phyloP scores from a whole-genome alignment of 116 monocot genomes.

The Zostera marina region DNA sequence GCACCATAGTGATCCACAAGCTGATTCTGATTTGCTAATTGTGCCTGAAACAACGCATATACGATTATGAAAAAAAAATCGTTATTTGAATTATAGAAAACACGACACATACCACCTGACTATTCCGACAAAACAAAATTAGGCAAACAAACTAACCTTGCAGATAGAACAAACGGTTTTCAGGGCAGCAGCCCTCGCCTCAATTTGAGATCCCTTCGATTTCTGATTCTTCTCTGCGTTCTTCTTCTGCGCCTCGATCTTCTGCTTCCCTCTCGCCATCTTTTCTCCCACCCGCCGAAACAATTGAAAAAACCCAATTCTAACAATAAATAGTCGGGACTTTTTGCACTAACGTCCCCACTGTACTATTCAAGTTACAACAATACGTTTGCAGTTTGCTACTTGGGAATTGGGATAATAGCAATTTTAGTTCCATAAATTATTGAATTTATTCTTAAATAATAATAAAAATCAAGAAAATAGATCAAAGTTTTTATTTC shows the following conservation, averaged over 20 bases:
- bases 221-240: slow-evolving; percentile 72
- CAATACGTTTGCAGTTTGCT: too few relatives aligned
- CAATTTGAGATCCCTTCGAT: slow-evolving; percentile 63
- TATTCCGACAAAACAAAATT: neutral
- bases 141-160: slow-evolving; percentile 21
- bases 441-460: too few relatives aligned
- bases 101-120: neutral
- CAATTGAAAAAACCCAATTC: too few relatives aligned
- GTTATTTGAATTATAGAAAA: neutral
- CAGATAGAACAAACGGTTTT: slow-evolving; percentile 57
- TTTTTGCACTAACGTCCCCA: too few relatives aligned
- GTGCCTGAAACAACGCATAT: slow-evolving; percentile 28
- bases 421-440: too few relatives aligned
- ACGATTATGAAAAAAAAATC: neutral
- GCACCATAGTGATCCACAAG: slow-evolving; percentile 75
- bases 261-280: slow-evolving; percentile 83
- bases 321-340: too few relatives aligned
- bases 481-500: too few relatives aligned
- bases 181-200: slow-evolving; percentile 55
- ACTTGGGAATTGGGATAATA: too few relatives aligned
- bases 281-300: too few relatives aligned
- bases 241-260: slow-evolving; percentile 70
- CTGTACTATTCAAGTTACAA: too few relatives aligned
- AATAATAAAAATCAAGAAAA: too few relatives aligned
- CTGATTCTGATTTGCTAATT: slow-evolving; percentile 82